Conservation (phyloP, 768 basidiomycete species). For the Cubamyces sp. region DNA sequence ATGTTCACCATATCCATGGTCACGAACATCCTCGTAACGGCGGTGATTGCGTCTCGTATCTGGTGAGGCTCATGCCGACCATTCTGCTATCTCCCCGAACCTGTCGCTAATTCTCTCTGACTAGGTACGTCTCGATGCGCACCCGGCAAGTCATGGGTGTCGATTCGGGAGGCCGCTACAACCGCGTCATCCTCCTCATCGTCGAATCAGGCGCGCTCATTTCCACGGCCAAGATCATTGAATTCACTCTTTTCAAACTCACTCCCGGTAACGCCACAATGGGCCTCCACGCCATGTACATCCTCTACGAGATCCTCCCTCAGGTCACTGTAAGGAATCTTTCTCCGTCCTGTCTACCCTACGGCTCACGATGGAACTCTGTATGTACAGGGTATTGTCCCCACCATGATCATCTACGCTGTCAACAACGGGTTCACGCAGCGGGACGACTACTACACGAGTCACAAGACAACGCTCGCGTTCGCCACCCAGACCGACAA, state of each 20-base stretch:
- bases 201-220: constrained; percentile 21
- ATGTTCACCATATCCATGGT: constrained; percentile 17
- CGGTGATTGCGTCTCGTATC: constrained; percentile 11
- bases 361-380: too few relatives aligned
- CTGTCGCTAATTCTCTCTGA: too few relatives aligned
- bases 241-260: constrained; percentile 22
- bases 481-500: neutral
- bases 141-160: neutral
- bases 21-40: constrained; percentile 21
- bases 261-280: constrained; percentile 4
- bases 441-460: constrained; percentile 2
- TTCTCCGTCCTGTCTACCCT: too few relatives aligned
- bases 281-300: constrained; percentile 19
- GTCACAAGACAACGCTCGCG: neutral
- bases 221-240: constrained; percentile 18
- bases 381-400: constrained; percentile 13
- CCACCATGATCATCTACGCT: constrained; percentile 14
- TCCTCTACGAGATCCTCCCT: constrained; percentile 23
- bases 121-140: neutral
- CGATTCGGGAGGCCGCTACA: constrained; percentile 1
- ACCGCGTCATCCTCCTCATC: constrained; percentile 17
- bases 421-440: constrained; percentile 16
- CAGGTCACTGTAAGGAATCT: constrained; percentile 16
- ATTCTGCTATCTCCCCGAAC: too few relatives aligned
- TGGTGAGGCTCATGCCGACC: constrained; percentile 2